Base-by-base conservation (phyloP, 306 rosid genomes). In the Trifolium fragiferum region DNA sequence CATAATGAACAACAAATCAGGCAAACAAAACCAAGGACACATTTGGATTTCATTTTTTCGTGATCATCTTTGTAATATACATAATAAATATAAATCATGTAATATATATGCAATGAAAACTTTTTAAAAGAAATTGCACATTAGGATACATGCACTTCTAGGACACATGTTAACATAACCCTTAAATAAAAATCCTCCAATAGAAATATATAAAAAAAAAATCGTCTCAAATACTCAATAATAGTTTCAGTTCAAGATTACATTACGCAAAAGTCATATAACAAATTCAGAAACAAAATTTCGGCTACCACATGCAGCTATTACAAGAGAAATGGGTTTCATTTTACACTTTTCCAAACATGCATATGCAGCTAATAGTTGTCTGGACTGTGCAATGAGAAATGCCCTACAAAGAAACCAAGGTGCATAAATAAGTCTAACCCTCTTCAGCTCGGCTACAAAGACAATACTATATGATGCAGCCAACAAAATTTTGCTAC, bases 271-370 rank as follows among this genome's bases (percentile, higher is more conserved):
- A 19, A 13, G 21, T 43, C 21, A 25, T 40, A 4, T 18, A 16
- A 23, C 7, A 60, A 25, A 51, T 20, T 50, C 64, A 38, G 14
- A 38, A 80, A 80, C 82, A 84, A 84, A 84, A 84, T 69, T 84
- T 77, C 13, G 32, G 85, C 82, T 46, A 68, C 74, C 0, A 2
- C 68, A 8, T 0, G 71, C 68, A 61, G 77, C 72, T 64, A 75
- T 49, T 46, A 53, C 55, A 67, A 25, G n/a, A 67, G 75, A 78
- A 75, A 37, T 5, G 3, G 68, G 76, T 33, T 46, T 50, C 73
- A 73, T 43, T 61, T 57, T 37, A 40, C 70, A n/a, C 55, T 49
- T 49, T 32, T 59, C 27, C 5, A 76, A 37, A 37, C 40, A 37
- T 35, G 35, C 67, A 49, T 32, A 49, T 32, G 27, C 12, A 53